phyloP scores from a whole-genome alignment of 2,329 filamentous ascomycete genomes.

The Aphanocladium album region DNA sequence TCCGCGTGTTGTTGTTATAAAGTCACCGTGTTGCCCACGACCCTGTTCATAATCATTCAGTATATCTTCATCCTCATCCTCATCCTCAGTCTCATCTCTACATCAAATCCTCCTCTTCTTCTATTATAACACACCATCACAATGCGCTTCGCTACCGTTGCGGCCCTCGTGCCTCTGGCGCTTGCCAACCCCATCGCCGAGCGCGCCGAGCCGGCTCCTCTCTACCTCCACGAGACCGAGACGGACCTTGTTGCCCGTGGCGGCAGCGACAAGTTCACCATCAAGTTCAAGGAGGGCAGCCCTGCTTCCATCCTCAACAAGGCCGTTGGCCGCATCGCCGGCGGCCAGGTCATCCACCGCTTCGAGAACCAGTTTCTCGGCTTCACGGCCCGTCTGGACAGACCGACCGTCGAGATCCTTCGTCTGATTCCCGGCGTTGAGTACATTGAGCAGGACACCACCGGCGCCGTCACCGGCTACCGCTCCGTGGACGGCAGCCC shows the following conservation, averaged over 20 bases:
- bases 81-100: neutral
- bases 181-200: neutral
- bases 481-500: slow-evolving; percentile 16
- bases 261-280: slow-evolving; percentile 8
- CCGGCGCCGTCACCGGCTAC: neutral
- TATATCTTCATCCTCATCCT: neutral
- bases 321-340: neutral
- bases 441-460: slow-evolving; percentile 11
- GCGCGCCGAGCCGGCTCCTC: slow-evolving; percentile 2
- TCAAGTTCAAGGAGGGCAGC: slow-evolving; percentile 13
- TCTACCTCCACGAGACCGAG: slow-evolving; percentile 1
- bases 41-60: neutral
- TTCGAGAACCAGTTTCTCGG: slow-evolving; percentile 7
- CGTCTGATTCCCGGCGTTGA: slow-evolving; percentile 9
- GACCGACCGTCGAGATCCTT: neutral
- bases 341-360: neutral
- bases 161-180: slow-evolving; percentile 3
- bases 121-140: neutral
- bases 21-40: neutral
- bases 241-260: neutral
- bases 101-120: neutral
- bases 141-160: slow-evolving; percentile 2
- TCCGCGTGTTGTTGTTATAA: neutral
- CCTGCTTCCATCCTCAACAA: neutral
- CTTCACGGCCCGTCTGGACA: slow-evolving; percentile 6